Percentiles rank a stretch among this genome's conserved stretches.
These are phyloP conservation scores for Flagelloscypha sp. DNA, from an alignment of 768 basidiomycete genomes.

Conservation along the genomic window DNA sequence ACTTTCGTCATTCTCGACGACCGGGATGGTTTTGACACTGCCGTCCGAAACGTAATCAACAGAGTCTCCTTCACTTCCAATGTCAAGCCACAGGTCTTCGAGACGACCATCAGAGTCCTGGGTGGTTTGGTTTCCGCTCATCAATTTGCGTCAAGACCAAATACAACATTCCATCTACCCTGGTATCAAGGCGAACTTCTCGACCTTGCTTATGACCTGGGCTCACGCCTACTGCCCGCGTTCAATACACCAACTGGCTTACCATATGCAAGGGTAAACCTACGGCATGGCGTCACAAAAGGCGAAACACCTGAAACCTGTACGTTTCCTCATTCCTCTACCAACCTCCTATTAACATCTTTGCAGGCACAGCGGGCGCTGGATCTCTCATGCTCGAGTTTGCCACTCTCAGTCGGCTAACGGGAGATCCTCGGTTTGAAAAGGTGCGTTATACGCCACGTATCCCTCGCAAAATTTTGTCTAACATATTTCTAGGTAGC, in stretches of 20 bases:
- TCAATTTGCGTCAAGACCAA: slow-evolving; percentile 61
- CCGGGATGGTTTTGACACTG: slow-evolving; percentile 69
- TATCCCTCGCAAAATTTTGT: no score
- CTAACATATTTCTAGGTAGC: no score
- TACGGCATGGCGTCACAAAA: slow-evolving; percentile 65
- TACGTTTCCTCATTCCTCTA: slow-evolving; percentile 28
- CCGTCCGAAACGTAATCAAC: slow-evolving; percentile 72
- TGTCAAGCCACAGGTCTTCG: slow-evolving; percentile 96
- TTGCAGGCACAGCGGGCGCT: slow-evolving; percentile 79
- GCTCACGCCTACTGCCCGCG: slow-evolving; percentile 78
- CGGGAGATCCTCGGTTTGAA: slow-evolving; percentile 86
- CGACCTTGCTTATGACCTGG: slow-evolving; percentile 78
- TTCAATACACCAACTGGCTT: slow-evolving; percentile 88
- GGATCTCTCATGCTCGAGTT: slow-evolving; percentile 93
- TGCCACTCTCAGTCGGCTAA: slow-evolving; percentile 84
- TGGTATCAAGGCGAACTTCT: slow-evolving; percentile 84
- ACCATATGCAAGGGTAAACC: slow-evolving; percentile 88
- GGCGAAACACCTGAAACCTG: slow-evolving; percentile 84
- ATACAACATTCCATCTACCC: slow-evolving; percentile 63
- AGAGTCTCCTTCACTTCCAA: slow-evolving; percentile 89
- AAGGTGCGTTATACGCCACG: slow-evolving; percentile 76
- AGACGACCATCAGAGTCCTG: slow-evolving; percentile 89
- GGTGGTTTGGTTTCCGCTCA: slow-evolving; percentile 87
- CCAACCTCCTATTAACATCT: slow-evolving; percentile 8
- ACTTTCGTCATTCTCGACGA: slow-evolving; percentile 86